Evolutionary conservation across 2,329 filamentous ascomycete species (phyloP).

Genomic region (Aspergillus glaucus): DNA sequence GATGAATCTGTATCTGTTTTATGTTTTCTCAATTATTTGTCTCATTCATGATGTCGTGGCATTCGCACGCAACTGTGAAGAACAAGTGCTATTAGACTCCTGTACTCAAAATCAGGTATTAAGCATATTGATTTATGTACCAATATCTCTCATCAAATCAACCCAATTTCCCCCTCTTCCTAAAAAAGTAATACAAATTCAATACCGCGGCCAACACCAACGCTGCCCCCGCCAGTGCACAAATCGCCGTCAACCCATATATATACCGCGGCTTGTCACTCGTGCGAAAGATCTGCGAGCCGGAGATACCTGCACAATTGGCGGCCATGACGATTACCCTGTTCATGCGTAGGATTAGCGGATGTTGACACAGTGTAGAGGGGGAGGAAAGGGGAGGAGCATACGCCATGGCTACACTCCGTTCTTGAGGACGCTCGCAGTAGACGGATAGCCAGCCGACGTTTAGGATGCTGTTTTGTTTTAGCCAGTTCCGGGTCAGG

Average conservation of each 20-base stretch:
- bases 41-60: no score
- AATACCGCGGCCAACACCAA: conserved; percentile 15
- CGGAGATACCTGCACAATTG: conserved; percentile 57
- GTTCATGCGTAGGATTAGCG: not conserved
- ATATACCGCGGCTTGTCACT: conserved; percentile 20
- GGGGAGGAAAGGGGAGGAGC: conserved; percentile 5
- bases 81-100: no score
- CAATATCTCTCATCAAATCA: no score
- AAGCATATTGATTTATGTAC: no score
- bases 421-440: conserved; percentile 51
- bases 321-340: conserved; percentile 52
- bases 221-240: conserved; percentile 17
- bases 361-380: not conserved
- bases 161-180: no score
- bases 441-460: conserved; percentile 55
- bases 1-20: no score
- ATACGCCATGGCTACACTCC: conserved; percentile 55
- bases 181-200: conserved; percentile 17
- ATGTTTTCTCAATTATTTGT: no score
- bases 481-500: conserved; percentile 1
- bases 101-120: no score
- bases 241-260: conserved; percentile 21
- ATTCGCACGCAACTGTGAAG: no score
- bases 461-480: conserved; percentile 39
- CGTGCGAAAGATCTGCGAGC: conserved; percentile 52